Percentiles rank a stretch among this genome's conserved stretches.
phyloP scores from a whole-genome alignment of 202 grass and related monocot species.

The Panicum hallii region DNA sequence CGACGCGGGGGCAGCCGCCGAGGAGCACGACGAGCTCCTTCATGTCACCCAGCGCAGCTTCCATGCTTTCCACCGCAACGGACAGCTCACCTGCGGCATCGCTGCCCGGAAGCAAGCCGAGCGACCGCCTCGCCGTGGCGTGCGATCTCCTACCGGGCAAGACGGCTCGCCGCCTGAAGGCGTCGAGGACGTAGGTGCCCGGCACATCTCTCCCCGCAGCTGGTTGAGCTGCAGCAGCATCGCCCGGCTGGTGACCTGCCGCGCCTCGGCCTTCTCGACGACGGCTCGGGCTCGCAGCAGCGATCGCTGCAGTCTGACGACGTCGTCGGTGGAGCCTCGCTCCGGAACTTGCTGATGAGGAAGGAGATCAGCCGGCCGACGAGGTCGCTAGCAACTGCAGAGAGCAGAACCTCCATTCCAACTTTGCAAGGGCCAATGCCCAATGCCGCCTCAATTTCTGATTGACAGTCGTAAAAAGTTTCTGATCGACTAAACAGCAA shows the following conservation, averaged over 20 bases:
- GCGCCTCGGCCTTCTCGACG: slow-evolving; percentile 27
- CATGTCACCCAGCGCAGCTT: not conserved
- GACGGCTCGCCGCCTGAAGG: not conserved
- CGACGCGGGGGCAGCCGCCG: not conserved
- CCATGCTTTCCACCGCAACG: not conserved
- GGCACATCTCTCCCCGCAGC: slow-evolving; percentile 7
- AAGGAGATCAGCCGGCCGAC: slow-evolving; percentile 9
- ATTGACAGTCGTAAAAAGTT: too few relatives aligned
- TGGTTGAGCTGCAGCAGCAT: slow-evolving; percentile 21
- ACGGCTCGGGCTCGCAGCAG: slow-evolving; percentile 15
- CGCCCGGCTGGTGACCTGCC: slow-evolving; percentile 11
- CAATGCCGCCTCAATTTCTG: not conserved
- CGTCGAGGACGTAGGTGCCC: slow-evolving; percentile 19
- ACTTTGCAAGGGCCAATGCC: not conserved
- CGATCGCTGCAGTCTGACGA: not conserved
- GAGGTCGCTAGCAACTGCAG: slow-evolving; percentile 16
- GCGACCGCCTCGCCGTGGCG: not conserved
- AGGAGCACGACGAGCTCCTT: slow-evolving; percentile 36
- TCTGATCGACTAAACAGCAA: not conserved
- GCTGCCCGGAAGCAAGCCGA: not conserved
- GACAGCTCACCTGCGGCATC: not conserved
- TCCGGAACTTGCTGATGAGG: not conserved
- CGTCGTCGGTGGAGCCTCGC: not conserved
- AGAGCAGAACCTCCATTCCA: slow-evolving; percentile 21
- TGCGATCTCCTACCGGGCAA: not conserved